Evolutionary conservation across 2,329 filamentous ascomycete species (phyloP), one percentile per base, ranked within the genome.

Genomic region (Volutella citrinella): DNA sequence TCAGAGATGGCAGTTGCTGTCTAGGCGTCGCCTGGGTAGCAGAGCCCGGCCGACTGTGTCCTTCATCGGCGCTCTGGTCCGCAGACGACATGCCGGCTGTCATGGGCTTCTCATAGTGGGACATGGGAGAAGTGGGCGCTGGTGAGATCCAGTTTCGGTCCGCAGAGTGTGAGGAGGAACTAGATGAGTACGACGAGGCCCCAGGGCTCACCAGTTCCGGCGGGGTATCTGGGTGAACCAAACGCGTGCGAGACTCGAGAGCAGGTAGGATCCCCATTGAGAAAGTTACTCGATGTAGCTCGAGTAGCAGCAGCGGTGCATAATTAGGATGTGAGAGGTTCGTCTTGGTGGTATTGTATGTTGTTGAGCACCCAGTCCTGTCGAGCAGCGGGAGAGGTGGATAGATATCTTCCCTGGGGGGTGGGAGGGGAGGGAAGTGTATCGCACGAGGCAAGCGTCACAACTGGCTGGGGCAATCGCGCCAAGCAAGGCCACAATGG

Each of bases 181-280:
- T 66, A 31, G 66, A 68, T 10, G 67, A 67, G 51, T 66, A 69
- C 19, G 66, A 66, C 13, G 70, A 68, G 33, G 67, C 67, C 36
- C 66, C 68, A 39, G 71, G 69, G 56, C 72, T 77, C 49, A 69
- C 64, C 52, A 75, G 57, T 49, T 74, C 74, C 37, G 72, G 72
- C 42, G 74, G 73, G 43, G 73, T 76, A 49, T 73, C 66, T 53
- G 72, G 72, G 45, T 67, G 59, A 55, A 66, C 61, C 57, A 70
- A 65, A 52, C 65, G 69, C 56, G 65, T 68, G 55, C 67, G 66
- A 57, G 69, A 61, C 55, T 76, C 70, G 60, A 69, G 52, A 48
- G 57, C 63, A 56, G 69, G 59, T 67, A 70, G 56, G 64, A 72
- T 67, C 64, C 72, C 74, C 74, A 78, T 78, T 72, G 72, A 66